These are phyloP conservation scores for Silybum marianum DNA, from an alignment of 129 eudicot genomes.

Conservation along the genomic window DNA sequence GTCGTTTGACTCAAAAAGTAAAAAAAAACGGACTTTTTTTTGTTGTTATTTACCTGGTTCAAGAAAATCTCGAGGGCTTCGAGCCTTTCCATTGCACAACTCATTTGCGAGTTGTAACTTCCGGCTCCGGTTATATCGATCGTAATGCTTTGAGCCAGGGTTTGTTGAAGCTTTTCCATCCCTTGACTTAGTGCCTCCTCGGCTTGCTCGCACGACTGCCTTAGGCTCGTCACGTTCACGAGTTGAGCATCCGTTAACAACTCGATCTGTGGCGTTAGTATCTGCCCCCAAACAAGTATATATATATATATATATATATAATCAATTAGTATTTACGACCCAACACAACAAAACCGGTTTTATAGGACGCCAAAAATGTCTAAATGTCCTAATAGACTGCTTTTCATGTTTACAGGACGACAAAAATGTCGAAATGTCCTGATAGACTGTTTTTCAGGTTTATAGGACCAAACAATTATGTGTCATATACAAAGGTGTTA, in stretches of 20 bases:
- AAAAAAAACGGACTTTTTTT: background rate
- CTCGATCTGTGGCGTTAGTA: slow-evolving; percentile 68
- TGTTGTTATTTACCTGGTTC: slow-evolving; percentile 60
- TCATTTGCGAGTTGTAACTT: slow-evolving; percentile 54
- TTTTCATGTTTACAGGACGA: too few species aligned
- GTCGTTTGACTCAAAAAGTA: background rate
- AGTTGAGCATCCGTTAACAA: slow-evolving; percentile 61
- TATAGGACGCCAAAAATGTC: background rate
- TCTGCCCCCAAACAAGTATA: slow-evolving; percentile 37
- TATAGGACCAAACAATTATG: background rate
- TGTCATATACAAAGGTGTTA: background rate
- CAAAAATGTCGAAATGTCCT: background rate
- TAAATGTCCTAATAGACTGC: background rate
- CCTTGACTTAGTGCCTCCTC: slow-evolving; percentile 95
- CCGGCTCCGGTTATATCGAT: slow-evolving; percentile 38
- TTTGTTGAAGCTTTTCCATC: slow-evolving; percentile 83
- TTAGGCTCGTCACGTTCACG: slow-evolving; percentile 42
- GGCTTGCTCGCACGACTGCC: slow-evolving; percentile 79
- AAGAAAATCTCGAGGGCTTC: slow-evolving; percentile 76
- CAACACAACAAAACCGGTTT: background rate
- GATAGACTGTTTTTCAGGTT: background rate
- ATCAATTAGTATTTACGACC: background rate
- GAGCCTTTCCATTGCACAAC: slow-evolving; percentile 64
- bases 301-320: too few species aligned
- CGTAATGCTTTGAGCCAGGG: slow-evolving; percentile 64